Evolutionary conservation across 2,329 filamentous ascomycete genomes (phyloP), one percentile per base, ranked within the genome.

Genomic region (Boeremia lycopersici): DNA sequence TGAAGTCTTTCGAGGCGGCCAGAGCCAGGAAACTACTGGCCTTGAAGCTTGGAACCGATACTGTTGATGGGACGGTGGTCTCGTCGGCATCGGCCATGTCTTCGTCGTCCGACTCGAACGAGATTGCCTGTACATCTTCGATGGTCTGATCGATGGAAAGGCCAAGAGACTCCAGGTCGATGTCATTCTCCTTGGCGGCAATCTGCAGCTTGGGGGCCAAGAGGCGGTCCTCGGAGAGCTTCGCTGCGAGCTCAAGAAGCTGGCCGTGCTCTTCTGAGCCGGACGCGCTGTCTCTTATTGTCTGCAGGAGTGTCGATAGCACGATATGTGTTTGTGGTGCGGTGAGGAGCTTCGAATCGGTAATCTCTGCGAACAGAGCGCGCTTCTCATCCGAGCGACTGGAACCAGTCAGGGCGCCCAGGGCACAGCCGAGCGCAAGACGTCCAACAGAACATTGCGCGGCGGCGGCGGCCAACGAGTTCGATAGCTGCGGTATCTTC

Each of bases 361-460:
- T 74, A 12, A 90, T 82, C 2, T 83, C 80, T 63, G 86, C 84
- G 56, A 91, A 83, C 2, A 84, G 76, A 1, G 41, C 31, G 12
- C 57, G 56, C n/a, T 59, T 62, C 36, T 68, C 67, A 9, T 64
- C 60, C 1, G 64, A 61, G 26, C 48, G 48, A 26, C 42, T 59
- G 31, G 68, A 56, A 12, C 49, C 34, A 23, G 61, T 47, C 10
- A 74, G 59, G 9, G 63, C 65, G 58, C 59, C 43, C 89, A 82
- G 76, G 56, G 86, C 88, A n/a, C 90, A 79, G 2, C 89, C 89
- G 64, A 89, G 86, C 31, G 87, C 84, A 33, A 93, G 78, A 67
- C 87, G 89, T 61, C 90, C 88, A 12, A 90, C 83, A 12, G 86
- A 82, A 60, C 87, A 88, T 64, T 87, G 83, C 60, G 81, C 79